Conservation (phyloP, 305 asterid genomes). For the Fraxinus ornus region DNA sequence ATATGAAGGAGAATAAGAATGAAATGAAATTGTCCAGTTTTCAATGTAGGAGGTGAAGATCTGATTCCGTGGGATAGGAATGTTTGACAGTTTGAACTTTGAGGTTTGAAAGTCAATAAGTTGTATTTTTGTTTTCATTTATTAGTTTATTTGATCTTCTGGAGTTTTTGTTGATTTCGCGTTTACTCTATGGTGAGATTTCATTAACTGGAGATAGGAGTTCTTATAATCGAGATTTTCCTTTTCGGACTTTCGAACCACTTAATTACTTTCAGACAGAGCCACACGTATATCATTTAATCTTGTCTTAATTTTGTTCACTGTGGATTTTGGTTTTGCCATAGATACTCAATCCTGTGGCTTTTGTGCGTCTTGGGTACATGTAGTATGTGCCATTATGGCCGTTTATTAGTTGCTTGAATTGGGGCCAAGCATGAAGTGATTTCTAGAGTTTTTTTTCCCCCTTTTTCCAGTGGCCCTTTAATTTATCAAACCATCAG, state of each 20-base stretch:
- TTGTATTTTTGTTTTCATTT: neutral
- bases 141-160: neutral
- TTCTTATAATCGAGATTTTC: neutral
- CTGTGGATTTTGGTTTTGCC: neutral
- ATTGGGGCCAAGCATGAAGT: neutral
- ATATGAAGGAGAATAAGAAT: neutral
- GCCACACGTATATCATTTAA: neutral
- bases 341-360: neutral
- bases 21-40: neutral
- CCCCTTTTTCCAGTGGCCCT: neutral
- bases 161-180: neutral
- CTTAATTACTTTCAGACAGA: neutral
- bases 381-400: neutral
- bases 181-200: neutral
- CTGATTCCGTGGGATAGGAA: neutral
- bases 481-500: neutral
- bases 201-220: neutral
- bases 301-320: neutral
- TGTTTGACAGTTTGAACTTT: neutral
- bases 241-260: neutral
- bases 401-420: neutral
- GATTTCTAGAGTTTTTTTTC: neutral
- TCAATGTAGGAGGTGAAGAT: neutral
- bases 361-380: neutral
- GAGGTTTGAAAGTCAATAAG: neutral